These are phyloP conservation scores for Fusarium sp. DNA, from an alignment of 2,329 filamentous ascomycete species.

Conservation along the genomic window DNA sequence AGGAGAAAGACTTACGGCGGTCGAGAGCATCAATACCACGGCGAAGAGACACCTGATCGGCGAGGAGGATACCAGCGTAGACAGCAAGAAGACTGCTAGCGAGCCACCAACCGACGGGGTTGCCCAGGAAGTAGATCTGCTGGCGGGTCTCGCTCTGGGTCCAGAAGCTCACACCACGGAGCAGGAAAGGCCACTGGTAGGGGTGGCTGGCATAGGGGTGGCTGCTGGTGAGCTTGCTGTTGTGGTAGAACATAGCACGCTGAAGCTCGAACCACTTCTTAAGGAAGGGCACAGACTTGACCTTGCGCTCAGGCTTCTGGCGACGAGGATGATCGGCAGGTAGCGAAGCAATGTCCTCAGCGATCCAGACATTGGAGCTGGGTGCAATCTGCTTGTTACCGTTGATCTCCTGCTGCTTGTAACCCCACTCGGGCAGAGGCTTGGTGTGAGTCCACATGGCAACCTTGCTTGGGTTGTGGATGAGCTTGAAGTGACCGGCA, in stretches of 20 bases:
- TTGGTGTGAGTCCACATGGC: slow-evolving; percentile 99
- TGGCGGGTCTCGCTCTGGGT: slow-evolving; percentile 94
- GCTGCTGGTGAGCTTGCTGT: slow-evolving; percentile 96
- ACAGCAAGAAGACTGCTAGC: slow-evolving; percentile 92
- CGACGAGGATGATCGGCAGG: slow-evolving; percentile 78
- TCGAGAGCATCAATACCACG: slow-evolving; percentile 95
- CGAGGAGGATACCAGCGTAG: slow-evolving; percentile 89
- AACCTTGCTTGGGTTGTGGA: slow-evolving; percentile 94
- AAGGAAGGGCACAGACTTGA: slow-evolving; percentile 89
- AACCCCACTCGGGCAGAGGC: slow-evolving; percentile 96
- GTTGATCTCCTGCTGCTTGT: slow-evolving; percentile 98
- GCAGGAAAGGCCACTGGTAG: slow-evolving; percentile 97
- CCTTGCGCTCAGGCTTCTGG: slow-evolving; percentile 79
- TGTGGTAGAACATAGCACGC: slow-evolving; percentile 99
- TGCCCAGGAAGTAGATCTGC: slow-evolving; percentile 99
- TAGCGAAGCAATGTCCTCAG: slow-evolving; percentile 90
- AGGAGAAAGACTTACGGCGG: slow-evolving; percentile 76
- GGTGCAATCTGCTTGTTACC: slow-evolving; percentile 96
- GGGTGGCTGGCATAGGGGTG: slow-evolving; percentile 96
- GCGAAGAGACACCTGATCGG: slow-evolving; percentile 92
- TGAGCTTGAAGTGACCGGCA: slow-evolving; percentile 93
- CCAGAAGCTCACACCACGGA: slow-evolving; percentile 99
- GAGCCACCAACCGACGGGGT: slow-evolving; percentile 98
- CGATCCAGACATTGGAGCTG: slow-evolving; percentile 93
- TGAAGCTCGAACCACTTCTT: slow-evolving; percentile 97